Evolutionary conservation across 2,329 filamentous ascomycete genomes (phyloP), one percentile per base, ranked within the genome.

Genomic region (Sphaerulina vaccinii): DNA sequence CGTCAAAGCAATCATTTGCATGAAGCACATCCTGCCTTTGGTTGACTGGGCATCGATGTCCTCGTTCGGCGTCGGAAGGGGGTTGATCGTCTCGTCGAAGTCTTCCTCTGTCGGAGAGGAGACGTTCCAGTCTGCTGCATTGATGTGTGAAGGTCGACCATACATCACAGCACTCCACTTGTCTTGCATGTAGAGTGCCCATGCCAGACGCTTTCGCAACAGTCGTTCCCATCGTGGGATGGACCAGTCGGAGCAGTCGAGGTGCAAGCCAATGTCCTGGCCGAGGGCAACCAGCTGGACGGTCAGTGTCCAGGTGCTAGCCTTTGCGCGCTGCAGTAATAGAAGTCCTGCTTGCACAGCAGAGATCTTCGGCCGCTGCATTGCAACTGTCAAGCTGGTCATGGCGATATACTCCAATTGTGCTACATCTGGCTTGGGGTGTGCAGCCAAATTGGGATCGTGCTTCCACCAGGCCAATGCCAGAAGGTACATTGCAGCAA

Each of bases 151-250:
- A 1, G 90, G 90, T 9, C 90, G 84, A 8, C 90, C 90, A 64
- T 95, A 88, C 19, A 93, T 85, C 16, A 95, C 76, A 1, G 90
- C 85, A 13, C 87, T 88, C 90, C 90, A 95, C 69, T 88, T 95
- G 71, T 96, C 91, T 71, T 96, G 90, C 86, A 95, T 92, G 68
- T 93, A 95, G 44, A 95, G 71, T 2, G 88, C 90, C 90, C 91
- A 96, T 1, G 89, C 90, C 36, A 96, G 80, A 42, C 91, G 82
- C 68, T 92, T 93, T 55, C 91, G 80, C 52, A 96, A 70, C 0
- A 89, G 87, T 61, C 87, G 86, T 69, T 96, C 90, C 90, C 90
- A 96, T 0, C 79, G 79, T 22, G 90, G 88, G 48, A 96, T 92
- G 56, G 88, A 88, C 91, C 91, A 96, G 46, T 78, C 77, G 4